Base-by-base conservation (phyloP, 2,329 filamentous ascomycete genomes). In the Ceratocystis smalleyi region DNA sequence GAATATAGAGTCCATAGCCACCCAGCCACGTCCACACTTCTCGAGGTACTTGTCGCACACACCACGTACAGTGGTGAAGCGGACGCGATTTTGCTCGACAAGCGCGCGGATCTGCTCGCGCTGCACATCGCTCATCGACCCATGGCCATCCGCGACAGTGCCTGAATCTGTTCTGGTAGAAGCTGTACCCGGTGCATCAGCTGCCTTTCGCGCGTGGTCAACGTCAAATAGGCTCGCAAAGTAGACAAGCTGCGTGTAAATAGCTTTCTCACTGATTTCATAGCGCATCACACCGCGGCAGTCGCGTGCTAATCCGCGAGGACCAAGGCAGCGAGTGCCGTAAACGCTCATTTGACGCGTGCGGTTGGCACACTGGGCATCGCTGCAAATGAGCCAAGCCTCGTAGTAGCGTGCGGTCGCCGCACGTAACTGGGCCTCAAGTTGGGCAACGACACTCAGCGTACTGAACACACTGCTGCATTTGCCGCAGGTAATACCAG, bases 221-320 rank as follows among this genome's bases (percentile, higher is more conserved):
- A 95, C 87, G 74, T 99, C 91, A 79, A 91, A 99, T 64, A 97
- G 75, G 60, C 81, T 81, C 35, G 87, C 82, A 72, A 91, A 88
- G 76, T 96, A 99, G 64, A 97, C 77, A 49, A 99, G 79, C 75
- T 99, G 94, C 74, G 95, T 97, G 77, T 96, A 97, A 66, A 97
- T 81, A 70, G 87, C 86, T 75, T 94, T 92, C 76, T 97, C 94
- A 0, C 82, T 80, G 71, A 89, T 87, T 75, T 95, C 91, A 73
- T 91, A 96, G 24, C 82, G 78, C 91, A 99, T 97, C 61, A 83
- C 83, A 22, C 94, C 94, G 3, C 85, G 77, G 73, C 94, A 99
- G 64, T 90, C 91, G 64, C 85, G 82, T 0, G 88, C 92, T 2
- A 94, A 84, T 1, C 91, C 91, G 69, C 86, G 86, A 17, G 92